Evolutionary conservation across 257 asterid species (phyloP).

Genomic region (Pogostemon cablin): DNA sequence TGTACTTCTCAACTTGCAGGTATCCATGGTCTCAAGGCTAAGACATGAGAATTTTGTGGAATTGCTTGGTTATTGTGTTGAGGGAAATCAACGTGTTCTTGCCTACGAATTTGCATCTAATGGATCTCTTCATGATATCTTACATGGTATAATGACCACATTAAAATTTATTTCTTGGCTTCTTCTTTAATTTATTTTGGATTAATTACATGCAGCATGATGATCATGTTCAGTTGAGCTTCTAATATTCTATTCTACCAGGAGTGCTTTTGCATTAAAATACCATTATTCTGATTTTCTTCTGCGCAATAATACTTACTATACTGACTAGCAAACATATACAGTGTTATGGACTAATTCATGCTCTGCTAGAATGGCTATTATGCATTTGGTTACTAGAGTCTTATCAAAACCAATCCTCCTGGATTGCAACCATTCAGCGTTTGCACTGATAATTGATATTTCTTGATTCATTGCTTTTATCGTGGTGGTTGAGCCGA

Average conservation of each 20-base stretch:
- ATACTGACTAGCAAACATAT: neutral
- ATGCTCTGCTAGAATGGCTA: slow-evolving; percentile 5
- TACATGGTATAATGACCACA: slow-evolving; percentile 64
- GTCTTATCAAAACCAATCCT: neutral
- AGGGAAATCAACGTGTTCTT: slow-evolving; percentile 78
- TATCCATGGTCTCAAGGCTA: slow-evolving; percentile 90
- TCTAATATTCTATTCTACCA: slow-evolving; percentile 4
- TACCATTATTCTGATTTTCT: neutral
- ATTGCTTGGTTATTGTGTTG: slow-evolving; percentile 85
- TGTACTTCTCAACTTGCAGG: slow-evolving; percentile 46
- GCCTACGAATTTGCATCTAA: slow-evolving; percentile 83
- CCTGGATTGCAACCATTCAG: neutral
- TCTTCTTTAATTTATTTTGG: neutral
- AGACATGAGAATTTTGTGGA: slow-evolving; percentile 77
- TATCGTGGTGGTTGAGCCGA: neutral
- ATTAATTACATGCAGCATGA: slow-evolving; percentile 14
- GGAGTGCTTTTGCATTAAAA: neutral
- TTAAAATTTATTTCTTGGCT: slow-evolving; percentile 3
- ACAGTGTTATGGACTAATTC: slow-evolving; percentile 7
- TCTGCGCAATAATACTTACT: slow-evolving; percentile 6
- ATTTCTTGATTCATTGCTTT: neutral
- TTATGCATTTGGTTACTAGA: slow-evolving; percentile 13
- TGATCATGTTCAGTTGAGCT: neutral
- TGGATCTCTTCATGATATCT: slow-evolving; percentile 93
- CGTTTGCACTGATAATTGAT: slow-evolving; percentile 6